phyloP scores from a whole-genome alignment of 805 yeast species.

The Zygosaccharomyces rouxii region DNA sequence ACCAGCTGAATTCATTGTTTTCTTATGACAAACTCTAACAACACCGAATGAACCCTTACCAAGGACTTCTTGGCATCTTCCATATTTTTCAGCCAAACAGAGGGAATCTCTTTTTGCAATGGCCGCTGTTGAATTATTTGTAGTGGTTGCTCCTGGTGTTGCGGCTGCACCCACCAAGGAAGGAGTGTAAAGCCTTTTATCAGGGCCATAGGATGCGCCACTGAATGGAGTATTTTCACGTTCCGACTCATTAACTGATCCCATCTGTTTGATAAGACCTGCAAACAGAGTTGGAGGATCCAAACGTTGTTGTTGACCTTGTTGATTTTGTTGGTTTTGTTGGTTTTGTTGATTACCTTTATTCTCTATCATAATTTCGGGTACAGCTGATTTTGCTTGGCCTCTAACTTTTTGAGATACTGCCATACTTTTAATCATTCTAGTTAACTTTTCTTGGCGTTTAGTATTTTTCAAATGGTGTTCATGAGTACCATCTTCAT shows the following conservation, averaged over 20 bases:
- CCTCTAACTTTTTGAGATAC: slow-evolving; percentile 68
- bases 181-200: slow-evolving; percentile 16
- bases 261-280: slow-evolving; percentile 58
- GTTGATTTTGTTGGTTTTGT: background rate
- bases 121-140: slow-evolving; percentile 1
- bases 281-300: slow-evolving; percentile 71
- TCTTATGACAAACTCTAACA: slow-evolving; percentile 82
- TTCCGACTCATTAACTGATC: slow-evolving; percentile 38
- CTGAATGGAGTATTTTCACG: slow-evolving; percentile 33
- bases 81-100: slow-evolving; percentile 81
- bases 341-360: slow-evolving; percentile 7
- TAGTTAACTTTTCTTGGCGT: slow-evolving; percentile 70
- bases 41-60: slow-evolving; percentile 95
- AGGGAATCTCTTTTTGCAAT: slow-evolving; percentile 11
- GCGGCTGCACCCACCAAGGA: background rate
- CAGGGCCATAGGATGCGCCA: slow-evolving; percentile 32
- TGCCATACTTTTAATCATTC: slow-evolving; percentile 70
- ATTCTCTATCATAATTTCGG: slow-evolving; percentile 48
- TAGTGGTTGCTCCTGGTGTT: background rate
- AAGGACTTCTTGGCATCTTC: slow-evolving; percentile 89
- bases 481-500: slow-evolving; percentile 71
- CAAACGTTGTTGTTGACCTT: slow-evolving; percentile 8
- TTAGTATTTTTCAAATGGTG: slow-evolving; percentile 74
- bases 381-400: slow-evolving; percentile 71
- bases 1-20: slow-evolving; percentile 29